Conservation (phyloP, 192 early-diverging fungal genomes). For the Podila clonocystis region DNA sequence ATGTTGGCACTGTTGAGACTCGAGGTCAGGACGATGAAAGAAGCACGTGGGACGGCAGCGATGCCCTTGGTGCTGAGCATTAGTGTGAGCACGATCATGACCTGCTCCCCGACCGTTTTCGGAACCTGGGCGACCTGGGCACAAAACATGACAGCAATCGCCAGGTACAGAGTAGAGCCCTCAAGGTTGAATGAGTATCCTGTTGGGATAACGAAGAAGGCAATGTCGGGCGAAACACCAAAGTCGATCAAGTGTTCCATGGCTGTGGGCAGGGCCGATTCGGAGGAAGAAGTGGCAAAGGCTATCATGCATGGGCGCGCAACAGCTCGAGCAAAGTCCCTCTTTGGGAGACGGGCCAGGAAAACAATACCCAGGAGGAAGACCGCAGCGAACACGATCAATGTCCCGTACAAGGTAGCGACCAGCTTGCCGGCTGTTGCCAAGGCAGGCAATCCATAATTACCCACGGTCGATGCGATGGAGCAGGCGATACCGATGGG, state of each 20-base stretch:
- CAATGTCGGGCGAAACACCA: constrained; percentile 69
- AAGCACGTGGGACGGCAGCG: constrained; percentile 65
- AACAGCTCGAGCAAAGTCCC: constrained; percentile 59
- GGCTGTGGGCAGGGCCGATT: constrained; percentile 74
- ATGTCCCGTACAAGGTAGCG: constrained; percentile 62
- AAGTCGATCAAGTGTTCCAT: constrained; percentile 74
- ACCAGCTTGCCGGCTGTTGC: constrained; percentile 69
- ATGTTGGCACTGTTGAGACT: constrained; percentile 60
- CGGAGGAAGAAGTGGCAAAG: constrained; percentile 75
- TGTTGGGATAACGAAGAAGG: constrained; percentile 70
- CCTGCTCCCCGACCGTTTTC: constrained; percentile 63
- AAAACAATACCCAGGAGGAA: constrained; percentile 67
- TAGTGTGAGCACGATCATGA: constrained; percentile 68
- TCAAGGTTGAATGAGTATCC: constrained; percentile 84
- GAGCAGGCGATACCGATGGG: constrained; percentile 73
- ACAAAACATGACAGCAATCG: constrained; percentile 69
- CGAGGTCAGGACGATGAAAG: constrained; percentile 67
- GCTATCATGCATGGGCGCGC: constrained; percentile 73
- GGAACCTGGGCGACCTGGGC: constrained; percentile 66
- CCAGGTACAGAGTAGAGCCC: constrained; percentile 76
- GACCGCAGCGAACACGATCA: constrained; percentile 63
- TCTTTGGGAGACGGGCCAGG: constrained; percentile 59
- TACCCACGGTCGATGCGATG: constrained; percentile 68
- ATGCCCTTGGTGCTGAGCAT: constrained; percentile 75
- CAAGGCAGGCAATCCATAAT: constrained; percentile 64